Evolutionary conservation across 805 yeast species (phyloP).

Genomic region (Blastobotrys peoriensis): DNA sequence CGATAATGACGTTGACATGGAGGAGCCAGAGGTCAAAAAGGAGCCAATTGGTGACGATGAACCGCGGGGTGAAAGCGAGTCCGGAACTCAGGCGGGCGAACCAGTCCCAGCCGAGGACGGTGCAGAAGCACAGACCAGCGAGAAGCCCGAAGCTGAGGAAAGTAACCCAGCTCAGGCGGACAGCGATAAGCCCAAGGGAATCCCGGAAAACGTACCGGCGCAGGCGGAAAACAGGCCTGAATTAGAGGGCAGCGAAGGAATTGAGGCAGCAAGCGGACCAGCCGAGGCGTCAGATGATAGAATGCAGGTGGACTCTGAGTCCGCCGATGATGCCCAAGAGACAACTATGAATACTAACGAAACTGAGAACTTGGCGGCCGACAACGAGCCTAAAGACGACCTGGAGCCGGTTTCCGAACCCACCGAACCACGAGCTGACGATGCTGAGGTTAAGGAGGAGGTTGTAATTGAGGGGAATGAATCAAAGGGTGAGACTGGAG

Average conservation of each 20-base stretch:
- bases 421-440: slow-evolving; percentile 33
- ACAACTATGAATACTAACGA: slow-evolving; percentile 8
- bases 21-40: slow-evolving; percentile 10
- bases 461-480: slow-evolving; percentile 7
- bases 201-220: too few species aligned
- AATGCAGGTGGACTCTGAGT: slow-evolving; percentile 27
- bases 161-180: too few species aligned
- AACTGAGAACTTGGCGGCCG: slow-evolving; percentile 32
- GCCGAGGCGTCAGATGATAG: neutral
- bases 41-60: slow-evolving; percentile 10
- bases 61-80: neutral
- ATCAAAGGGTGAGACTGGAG: neutral
- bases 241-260: slow-evolving; percentile 32
- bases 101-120: slow-evolving; percentile 6
- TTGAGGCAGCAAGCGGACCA: slow-evolving; percentile 32
- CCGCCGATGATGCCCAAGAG: slow-evolving; percentile 27
- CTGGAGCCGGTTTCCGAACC: slow-evolving; percentile 14
- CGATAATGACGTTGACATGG: too few species aligned
- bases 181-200: too few species aligned
- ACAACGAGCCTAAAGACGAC: slow-evolving; percentile 24
- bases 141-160: neutral
- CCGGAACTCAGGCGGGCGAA: neutral
- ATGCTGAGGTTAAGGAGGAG: slow-evolving; percentile 6
- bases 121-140: too few species aligned
- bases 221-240: slow-evolving; percentile 3